phyloP scores from a whole-genome alignment of 176 grass and related monocot species.

The Oryza glaberrima region DNA sequence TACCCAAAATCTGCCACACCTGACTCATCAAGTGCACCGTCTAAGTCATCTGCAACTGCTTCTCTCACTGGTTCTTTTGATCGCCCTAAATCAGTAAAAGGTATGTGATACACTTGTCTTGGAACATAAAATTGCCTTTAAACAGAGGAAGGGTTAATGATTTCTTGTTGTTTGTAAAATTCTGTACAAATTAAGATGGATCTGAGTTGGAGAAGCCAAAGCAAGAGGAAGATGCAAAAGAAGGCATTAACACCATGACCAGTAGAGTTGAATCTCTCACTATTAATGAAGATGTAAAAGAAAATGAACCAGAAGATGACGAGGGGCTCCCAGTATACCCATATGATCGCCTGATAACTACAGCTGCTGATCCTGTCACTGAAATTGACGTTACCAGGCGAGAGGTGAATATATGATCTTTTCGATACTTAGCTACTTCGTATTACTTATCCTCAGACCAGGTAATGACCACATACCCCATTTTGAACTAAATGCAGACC shows the following conservation, averaged over 20 bases:
- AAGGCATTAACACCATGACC: constrained; percentile 27
- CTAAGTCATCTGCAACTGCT: constrained; percentile 59
- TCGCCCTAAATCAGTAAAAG: constrained; percentile 59
- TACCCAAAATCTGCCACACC: constrained; percentile 77
- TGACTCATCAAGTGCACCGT: constrained; percentile 46
- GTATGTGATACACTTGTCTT: constrained; percentile 44
- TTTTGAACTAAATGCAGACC: constrained; percentile 56
- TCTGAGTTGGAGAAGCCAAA: constrained; percentile 48
- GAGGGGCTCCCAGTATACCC: constrained; percentile 66
- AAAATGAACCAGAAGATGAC: constrained; percentile 81
- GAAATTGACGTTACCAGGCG: constrained; percentile 88
- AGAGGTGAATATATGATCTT: constrained; percentile 63
- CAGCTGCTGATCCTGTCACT: constrained; percentile 61
- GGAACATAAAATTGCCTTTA: constrained; percentile 10
- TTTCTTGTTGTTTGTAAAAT: constrained; percentile 35
- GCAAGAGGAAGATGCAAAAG: constrained; percentile 46
- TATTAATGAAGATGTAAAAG: constrained; percentile 65
- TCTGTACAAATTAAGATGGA: constrained; percentile 44
- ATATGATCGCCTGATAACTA: constrained; percentile 77
- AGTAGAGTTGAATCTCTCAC: constrained; percentile 58
- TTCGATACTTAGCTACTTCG: not conserved
- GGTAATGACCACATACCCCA: not conserved
- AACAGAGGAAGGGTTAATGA: not conserved
- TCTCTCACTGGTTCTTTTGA: constrained; percentile 61
- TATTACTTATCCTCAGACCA: constrained; percentile 1